Conservation (phyloP, 371 early-diverging fungal genomes). For the Mycotypha africana region DNA sequence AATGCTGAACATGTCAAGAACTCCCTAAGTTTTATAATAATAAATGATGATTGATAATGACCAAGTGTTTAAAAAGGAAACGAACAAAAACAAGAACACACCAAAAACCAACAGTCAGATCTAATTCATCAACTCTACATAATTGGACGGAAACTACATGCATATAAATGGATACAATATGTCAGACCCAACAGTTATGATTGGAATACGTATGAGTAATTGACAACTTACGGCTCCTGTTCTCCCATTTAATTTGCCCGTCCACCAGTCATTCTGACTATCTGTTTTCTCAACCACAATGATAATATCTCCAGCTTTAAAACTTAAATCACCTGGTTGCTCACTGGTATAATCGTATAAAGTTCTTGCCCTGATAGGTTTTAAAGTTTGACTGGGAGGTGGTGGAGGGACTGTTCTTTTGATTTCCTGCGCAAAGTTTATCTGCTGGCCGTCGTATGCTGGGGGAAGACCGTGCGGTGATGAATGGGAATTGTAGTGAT, state of each 20-base stretch:
- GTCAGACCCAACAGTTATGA: no score
- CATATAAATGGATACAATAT: neutral
- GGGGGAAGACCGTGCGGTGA: neutral
- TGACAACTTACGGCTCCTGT: conserved; percentile 52
- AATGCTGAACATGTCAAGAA: no score
- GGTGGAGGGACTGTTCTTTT: conserved; percentile 13
- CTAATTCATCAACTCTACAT: conserved; percentile 54
- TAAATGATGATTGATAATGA: no score
- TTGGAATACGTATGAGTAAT: neutral
- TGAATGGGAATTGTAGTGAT: no score
- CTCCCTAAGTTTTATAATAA: no score
- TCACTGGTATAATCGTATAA: conserved; percentile 68
- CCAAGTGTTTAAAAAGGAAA: no score
- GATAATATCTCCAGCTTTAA: conserved; percentile 71
- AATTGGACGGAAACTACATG: conserved; percentile 75
- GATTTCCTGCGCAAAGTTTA: neutral
- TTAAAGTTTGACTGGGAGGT: conserved; percentile 32
- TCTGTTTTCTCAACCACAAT: conserved; percentile 59
- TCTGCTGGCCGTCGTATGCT: conserved; percentile 1
- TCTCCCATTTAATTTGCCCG: conserved; percentile 55
- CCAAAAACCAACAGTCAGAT: no score
- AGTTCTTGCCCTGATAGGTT: conserved; percentile 50
- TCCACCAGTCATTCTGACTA: conserved; percentile 79
- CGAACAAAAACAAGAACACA: no score
- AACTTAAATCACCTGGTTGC: conserved; percentile 66